Base-by-base conservation (phyloP, 441 rosid species). In the Mallotus japonicus region DNA sequence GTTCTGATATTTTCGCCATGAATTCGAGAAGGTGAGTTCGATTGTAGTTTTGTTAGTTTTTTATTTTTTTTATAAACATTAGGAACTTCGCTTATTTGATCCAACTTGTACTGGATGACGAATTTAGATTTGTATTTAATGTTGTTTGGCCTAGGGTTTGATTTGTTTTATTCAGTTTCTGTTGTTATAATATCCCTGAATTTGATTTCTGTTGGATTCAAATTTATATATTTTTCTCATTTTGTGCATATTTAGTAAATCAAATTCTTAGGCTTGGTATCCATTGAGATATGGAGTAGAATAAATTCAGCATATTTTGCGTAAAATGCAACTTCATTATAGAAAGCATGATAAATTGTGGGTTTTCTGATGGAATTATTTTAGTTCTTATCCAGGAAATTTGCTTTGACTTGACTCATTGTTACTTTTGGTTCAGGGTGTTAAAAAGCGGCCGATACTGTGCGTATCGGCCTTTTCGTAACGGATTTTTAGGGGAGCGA, bases 11-110 rank as follows among this genome's bases (percentile, higher is more conserved):
- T 8, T 32, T 9, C 15, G 63, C 53, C 61, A 72, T 76, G 80
- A 77, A 67, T 77, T 75, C 93, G 62, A 86, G 91, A 82, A 85
- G 91, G 93, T 89, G 60, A 71, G 88, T 77, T 81, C 58, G 19
- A 51, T 79, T 34, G 50, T n/a, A 22, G 22, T 66, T 51, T 76
- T 55, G 4, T 50, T 5, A 24, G 14, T 32, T 66, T 66, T 16
- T 24, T 15, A n/a, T n/a, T n/a, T n/a, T 32, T n/a, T 0, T 15
- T 34, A 17, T 17, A 7, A 34, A 32, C 40, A 17, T 53, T 51
- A 1, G 1, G 0, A 1, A 49, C 9, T 2, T 15, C 32, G 71
- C 50, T 53, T 56, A 44, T 57, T 24, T 22, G 69, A 47, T 28
- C 32, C 56, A 7, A 46, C 55, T 20, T 49, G 20, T 13, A 6